Evolutionary conservation across 345 rosid species (phyloP).

Genomic region (Camelina hispida): DNA sequence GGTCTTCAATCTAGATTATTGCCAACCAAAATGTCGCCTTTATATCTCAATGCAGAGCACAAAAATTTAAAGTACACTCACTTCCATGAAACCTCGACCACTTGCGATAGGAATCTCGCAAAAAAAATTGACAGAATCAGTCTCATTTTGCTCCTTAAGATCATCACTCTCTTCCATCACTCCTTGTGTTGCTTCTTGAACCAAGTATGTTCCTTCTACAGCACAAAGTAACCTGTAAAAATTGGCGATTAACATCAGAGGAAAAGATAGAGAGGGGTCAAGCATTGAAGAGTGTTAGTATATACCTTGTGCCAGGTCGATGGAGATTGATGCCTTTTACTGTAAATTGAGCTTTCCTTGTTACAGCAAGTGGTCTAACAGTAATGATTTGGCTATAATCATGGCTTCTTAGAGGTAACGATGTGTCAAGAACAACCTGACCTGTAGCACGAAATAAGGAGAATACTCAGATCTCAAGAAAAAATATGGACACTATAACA

Average conservation of each 20-base stretch:
- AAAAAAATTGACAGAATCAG: slow-evolving; percentile 59
- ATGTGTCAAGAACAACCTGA: slow-evolving; percentile 73
- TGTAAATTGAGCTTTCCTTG: slow-evolving; percentile 62
- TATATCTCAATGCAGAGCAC: slow-evolving; percentile 2
- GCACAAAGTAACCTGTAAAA: slow-evolving; percentile 83
- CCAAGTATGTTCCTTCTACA: slow-evolving; percentile 80
- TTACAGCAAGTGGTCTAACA: slow-evolving; percentile 77
- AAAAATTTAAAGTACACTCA: slow-evolving; percentile 36
- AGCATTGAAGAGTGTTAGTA: not conserved
- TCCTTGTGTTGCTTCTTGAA: slow-evolving; percentile 64
- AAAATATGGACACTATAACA: slow-evolving; percentile 1
- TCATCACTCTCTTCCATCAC: slow-evolving; percentile 42
- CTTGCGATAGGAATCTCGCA: slow-evolving; percentile 65
- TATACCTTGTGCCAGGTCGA: slow-evolving; percentile 71
- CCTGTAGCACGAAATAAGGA: slow-evolving; percentile 52
- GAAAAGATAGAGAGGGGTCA: not conserved
- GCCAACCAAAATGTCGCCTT: slow-evolving; percentile 25
- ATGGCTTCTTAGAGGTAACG: slow-evolving; percentile 64
- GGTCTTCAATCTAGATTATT: slow-evolving; percentile 80
- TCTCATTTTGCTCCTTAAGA: slow-evolving; percentile 54
- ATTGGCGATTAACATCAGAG: not conserved
- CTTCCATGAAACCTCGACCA: slow-evolving; percentile 98
- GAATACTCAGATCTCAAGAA: slow-evolving; percentile 25
- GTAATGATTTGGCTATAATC: slow-evolving; percentile 63
- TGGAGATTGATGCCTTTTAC: slow-evolving; percentile 80